Evolutionary conservation across 148 eudicot species (phyloP).

Genomic region (Rhododendron griersonianum): DNA sequence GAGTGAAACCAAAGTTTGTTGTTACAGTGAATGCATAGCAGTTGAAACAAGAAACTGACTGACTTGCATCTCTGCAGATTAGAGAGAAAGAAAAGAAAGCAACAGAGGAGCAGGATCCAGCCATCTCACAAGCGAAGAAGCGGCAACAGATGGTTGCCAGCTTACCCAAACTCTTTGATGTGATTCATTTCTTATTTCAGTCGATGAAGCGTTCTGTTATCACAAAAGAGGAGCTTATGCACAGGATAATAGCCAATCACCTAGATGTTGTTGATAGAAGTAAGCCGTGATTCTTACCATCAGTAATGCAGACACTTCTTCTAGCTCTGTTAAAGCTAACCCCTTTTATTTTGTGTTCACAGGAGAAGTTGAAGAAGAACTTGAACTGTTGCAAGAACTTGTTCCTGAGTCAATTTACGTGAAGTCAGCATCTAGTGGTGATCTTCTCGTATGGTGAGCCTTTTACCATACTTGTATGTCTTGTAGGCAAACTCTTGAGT

Average conservation of each 20-base stretch:
- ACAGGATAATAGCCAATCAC: conserved; percentile 49
- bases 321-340: not conserved
- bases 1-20: not conserved
- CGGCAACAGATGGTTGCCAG: conserved; percentile 50
- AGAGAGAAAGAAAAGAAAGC: conserved; percentile 56
- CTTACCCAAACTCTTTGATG: conserved; percentile 75
- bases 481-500: not conserved
- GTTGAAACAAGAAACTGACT: not conserved
- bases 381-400: conserved; percentile 59
- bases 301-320: not conserved
- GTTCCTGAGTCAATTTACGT: conserved; percentile 72
- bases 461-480: not conserved
- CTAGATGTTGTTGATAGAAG: conserved; percentile 61
- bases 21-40: not conserved
- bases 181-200: conserved; percentile 58
- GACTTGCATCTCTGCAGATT: conserved; percentile 38
- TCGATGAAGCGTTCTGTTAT: conserved; percentile 58
- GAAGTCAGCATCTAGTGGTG: conserved; percentile 49
- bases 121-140: conserved; percentile 60
- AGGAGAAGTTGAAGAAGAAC: conserved; percentile 84
- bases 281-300: conserved; percentile 23
- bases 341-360: conserved; percentile 9
- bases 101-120: conserved; percentile 57
- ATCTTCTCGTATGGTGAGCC: conserved; percentile 57
- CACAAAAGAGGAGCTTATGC: conserved; percentile 75